Evolutionary conservation across 1,284 basidiomycete species (phyloP), one percentile per base, ranked within the genome.

Genomic region (Moesziomyces parantarcticus): DNA sequence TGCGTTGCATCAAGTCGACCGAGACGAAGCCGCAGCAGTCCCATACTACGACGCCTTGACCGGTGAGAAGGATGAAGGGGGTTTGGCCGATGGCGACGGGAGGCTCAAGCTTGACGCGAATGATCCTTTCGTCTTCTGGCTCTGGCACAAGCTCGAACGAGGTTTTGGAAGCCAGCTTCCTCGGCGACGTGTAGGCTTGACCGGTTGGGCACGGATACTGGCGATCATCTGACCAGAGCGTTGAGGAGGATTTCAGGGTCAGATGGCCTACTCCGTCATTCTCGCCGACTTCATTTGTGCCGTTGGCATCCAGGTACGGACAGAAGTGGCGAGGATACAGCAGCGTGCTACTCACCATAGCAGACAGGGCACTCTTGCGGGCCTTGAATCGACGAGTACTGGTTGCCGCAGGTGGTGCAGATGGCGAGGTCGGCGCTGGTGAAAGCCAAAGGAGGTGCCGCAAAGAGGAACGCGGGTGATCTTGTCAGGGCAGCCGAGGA

Each of bases 1-100:
- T 61, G 21, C 43, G 25, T 16, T 58, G 47, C 50, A 65, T 43
- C 42, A 71, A 58, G 21, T 61, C 50, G 20, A 61, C 62, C 20
- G 61, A 61, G 43, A 50, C 54, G 21, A 61, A 65, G 50, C 62
- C 62, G 40, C 46, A 61, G 29, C 68, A 65, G 36, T 71, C 58
- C 68, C 68, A 71, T n/a, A 71, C 51, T 36, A 61, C 54, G 20
- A 43, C 50, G 16, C 62, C 68, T 3, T 34, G 20, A 5, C 44
- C 39, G 26, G 68, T 71, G 53, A 61, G 41, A 8, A 71, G 47
- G 11, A 71, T 20, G 32, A 71, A 57, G 39, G 68, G 58, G 16
- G 68, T 71, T 39, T 71, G 68, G 20, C 68, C 62, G 44, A 71
- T 71, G 10, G 54, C 68, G 1, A 71, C 51, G 22, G 70, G 51